phyloP scores from a whole-genome alignment of 2,329 filamentous ascomycete genomes.

The Dissoconium aciculare region DNA sequence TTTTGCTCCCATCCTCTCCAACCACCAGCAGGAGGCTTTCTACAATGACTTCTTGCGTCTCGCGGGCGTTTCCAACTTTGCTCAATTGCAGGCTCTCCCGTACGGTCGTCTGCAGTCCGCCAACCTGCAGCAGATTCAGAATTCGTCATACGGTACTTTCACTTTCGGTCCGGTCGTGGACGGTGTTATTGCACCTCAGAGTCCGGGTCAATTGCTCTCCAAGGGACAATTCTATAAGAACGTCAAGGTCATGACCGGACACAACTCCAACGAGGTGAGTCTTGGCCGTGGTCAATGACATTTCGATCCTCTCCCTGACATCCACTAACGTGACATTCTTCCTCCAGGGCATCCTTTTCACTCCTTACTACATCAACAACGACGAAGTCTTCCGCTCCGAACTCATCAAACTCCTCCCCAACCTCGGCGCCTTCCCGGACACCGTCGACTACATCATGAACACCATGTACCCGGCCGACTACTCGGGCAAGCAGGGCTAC shows the following conservation, averaged over 20 bases:
- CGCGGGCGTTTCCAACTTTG: conserved; percentile 31
- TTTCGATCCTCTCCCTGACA: neutral
- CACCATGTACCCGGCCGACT: conserved; percentile 37
- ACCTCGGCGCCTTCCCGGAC: conserved; percentile 15
- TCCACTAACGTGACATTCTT: neutral
- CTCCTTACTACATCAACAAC: conserved; percentile 25
- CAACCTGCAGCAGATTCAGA: conserved; percentile 30
- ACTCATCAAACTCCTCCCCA: conserved; percentile 19
- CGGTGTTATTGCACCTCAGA: conserved; percentile 33
- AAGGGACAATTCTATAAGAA: conserved; percentile 31
- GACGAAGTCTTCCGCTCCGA: conserved; percentile 18
- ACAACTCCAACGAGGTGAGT: conserved; percentile 30
- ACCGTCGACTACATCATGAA: conserved; percentile 29
- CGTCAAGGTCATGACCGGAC: conserved; percentile 31
- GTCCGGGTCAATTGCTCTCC: conserved; percentile 33
- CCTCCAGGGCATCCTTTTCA: conserved; percentile 22
- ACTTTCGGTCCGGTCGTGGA: conserved; percentile 34
- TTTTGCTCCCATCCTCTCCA: conserved; percentile 25
- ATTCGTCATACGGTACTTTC: conserved; percentile 30
- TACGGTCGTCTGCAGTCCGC: conserved; percentile 28
- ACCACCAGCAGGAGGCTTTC: conserved; percentile 25
- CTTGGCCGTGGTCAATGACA: too few species aligned
- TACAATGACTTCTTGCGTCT: conserved; percentile 28
- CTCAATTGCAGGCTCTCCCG: conserved; percentile 30
- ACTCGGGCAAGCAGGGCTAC: conserved; percentile 34